Conservation (phyloP, 192 early-diverging fungal genomes). For the Linnemannia hyalina region DNA sequence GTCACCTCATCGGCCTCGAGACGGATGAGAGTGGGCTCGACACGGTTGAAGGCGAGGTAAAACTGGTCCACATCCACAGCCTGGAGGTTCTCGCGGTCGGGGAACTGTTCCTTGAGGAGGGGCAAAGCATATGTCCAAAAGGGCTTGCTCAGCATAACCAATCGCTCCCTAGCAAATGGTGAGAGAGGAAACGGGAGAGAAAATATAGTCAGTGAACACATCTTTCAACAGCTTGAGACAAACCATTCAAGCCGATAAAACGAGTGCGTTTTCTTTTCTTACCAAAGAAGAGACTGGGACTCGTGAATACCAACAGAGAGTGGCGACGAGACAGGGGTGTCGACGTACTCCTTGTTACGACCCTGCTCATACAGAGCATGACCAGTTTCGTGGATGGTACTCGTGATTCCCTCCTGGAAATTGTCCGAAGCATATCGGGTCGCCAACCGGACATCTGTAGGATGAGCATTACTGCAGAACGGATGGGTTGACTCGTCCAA, state of each 20-base stretch:
- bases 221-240: too few relatives aligned
- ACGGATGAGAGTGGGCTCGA: constrained; percentile 49
- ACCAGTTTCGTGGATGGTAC: constrained; percentile 59
- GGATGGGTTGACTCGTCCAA: constrained; percentile 58
- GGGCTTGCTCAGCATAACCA: constrained; percentile 42
- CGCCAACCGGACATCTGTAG: constrained; percentile 58
- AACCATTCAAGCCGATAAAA: background rate
- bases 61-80: constrained; percentile 15
- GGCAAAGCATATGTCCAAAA: constrained; percentile 56
- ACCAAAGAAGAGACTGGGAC: constrained; percentile 44
- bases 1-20: constrained; percentile 58
- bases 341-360: constrained; percentile 39
- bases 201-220: background rate
- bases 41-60: constrained; percentile 55
- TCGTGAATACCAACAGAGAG: constrained; percentile 56
- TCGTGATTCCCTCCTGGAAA: constrained; percentile 54
- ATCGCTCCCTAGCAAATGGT: constrained; percentile 30
- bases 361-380: constrained; percentile 61
- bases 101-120: constrained; percentile 45
- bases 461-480: constrained; percentile 45
- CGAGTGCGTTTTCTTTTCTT: background rate
- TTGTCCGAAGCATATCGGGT: constrained; percentile 51
- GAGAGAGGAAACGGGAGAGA: background rate
- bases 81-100: constrained; percentile 36
- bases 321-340: constrained; percentile 38